phyloP scores from a whole-genome alignment of 495 filamentous ascomycete species.

The Recurvomyces mirabilis region DNA sequence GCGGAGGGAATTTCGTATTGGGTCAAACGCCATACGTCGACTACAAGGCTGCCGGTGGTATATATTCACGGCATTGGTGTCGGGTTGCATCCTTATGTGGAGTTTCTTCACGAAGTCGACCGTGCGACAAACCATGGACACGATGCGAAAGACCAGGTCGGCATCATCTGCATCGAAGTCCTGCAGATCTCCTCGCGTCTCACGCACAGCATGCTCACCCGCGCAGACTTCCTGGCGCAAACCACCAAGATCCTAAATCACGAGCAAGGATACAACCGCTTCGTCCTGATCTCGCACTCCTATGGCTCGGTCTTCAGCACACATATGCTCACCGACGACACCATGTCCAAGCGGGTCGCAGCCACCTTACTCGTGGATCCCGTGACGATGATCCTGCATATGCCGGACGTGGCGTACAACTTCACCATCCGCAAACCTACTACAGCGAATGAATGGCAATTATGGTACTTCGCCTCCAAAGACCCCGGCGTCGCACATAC shows the following conservation, averaged over 20 bases:
- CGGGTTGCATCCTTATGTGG: conserved; percentile 20
- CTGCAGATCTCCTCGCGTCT: conserved; percentile 25
- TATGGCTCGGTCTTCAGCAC: conserved; percentile 25
- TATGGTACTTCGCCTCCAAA: conserved; percentile 25
- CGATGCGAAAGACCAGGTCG: conserved; percentile 18
- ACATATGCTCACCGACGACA: conserved; percentile 17
- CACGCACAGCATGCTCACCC: conserved; percentile 17
- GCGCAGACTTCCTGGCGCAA: conserved; percentile 15
- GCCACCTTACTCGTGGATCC: conserved; percentile 25
- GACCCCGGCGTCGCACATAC: conserved; percentile 23
- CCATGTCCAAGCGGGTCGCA: conserved; percentile 16
- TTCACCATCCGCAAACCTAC: conserved; percentile 22
- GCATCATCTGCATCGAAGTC: conserved; percentile 25
- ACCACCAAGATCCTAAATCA: conserved; percentile 21
- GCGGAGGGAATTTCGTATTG: conserved; percentile 22
- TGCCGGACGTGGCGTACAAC: conserved; percentile 28
- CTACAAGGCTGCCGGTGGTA: conserved; percentile 19
- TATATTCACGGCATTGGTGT: conserved; percentile 28
- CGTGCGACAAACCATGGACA: conserved; percentile 4
- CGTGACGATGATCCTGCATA: conserved; percentile 23
- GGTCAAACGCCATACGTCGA: conserved; percentile 23
- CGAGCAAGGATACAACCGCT: conserved; percentile 16
- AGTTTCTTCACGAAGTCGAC: conserved; percentile 19
- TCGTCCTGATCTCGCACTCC: conserved; percentile 24
- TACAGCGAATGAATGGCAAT: conserved; percentile 24